These are phyloP conservation scores for Fonsecaea monophora DNA, from an alignment of 2,329 filamentous ascomycete species.

Conservation along the genomic window DNA sequence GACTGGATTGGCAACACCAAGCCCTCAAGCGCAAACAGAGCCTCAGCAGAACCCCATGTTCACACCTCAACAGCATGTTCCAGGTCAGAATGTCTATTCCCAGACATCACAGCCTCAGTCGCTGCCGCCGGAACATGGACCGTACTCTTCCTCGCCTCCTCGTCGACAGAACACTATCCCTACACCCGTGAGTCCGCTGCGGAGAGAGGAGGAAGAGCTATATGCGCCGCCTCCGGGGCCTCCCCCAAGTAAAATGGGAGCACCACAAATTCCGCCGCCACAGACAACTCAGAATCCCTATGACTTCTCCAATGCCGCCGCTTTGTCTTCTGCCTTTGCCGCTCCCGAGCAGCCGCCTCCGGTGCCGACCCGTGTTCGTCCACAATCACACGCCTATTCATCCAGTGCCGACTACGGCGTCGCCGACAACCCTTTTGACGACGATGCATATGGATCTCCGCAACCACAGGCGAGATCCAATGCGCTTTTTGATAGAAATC, in stretches of 20 bases:
- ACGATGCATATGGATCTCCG: conserved; percentile 34
- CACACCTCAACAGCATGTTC: conserved; percentile 28
- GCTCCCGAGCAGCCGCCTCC: conserved; percentile 32
- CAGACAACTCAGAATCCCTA: conserved; percentile 19
- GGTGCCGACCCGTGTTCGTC: conserved; percentile 24
- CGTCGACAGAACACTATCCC: conserved; percentile 27
- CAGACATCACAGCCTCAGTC: conserved; percentile 6
- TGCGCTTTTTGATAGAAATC: conserved; percentile 30
- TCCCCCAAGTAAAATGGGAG: conserved; percentile 26
- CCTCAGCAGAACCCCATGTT: conserved; percentile 17
- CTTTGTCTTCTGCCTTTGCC: conserved; percentile 33
- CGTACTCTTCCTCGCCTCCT: conserved; percentile 31
- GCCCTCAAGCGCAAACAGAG: conserved; percentile 24
- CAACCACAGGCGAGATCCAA: conserved; percentile 19
- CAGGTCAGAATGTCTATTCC: conserved; percentile 36
- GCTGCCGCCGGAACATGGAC: conserved; percentile 9
- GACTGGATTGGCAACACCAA: conserved; percentile 30
- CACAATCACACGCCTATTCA: conserved; percentile 29
- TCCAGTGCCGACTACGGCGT: conserved; percentile 33
- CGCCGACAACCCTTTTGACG: conserved; percentile 39
- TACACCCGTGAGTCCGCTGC: conserved; percentile 25
- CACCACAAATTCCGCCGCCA: conserved; percentile 8
- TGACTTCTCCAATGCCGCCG: conserved; percentile 21
- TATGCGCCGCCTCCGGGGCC: conserved; percentile 35
- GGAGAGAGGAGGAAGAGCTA: conserved; percentile 24